Percentiles rank a stretch among this genome's conserved stretches.
These are phyloP conservation scores for Cladorrhinum sp. DNA, from an alignment of 2,329 filamentous ascomycete species.

Conservation along the genomic window DNA sequence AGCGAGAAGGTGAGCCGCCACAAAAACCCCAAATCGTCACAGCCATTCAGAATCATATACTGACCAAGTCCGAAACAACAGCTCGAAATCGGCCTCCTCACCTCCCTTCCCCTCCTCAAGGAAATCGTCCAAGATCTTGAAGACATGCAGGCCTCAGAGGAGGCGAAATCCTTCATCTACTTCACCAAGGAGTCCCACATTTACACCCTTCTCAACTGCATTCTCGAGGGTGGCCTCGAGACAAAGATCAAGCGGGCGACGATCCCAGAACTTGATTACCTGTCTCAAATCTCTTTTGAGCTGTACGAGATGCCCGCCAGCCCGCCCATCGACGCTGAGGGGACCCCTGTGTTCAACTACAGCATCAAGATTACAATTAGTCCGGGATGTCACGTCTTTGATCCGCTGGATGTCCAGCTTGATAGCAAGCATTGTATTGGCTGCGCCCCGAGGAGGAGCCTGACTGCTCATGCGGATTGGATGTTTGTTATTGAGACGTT, in stretches of 20 bases:
- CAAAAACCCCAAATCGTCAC: neutral
- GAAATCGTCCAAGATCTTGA: slow-evolving; percentile 97
- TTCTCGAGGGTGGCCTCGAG: slow-evolving; percentile 92
- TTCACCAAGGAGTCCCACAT: slow-evolving; percentile 99
- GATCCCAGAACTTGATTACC: slow-evolving; percentile 95
- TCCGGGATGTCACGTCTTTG: slow-evolving; percentile 93
- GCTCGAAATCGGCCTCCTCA: slow-evolving; percentile 94
- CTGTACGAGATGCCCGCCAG: slow-evolving; percentile 91
- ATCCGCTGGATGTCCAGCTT: slow-evolving; percentile 92
- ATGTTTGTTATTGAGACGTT: slow-evolving; percentile 95
- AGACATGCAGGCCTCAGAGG: slow-evolving; percentile 91
- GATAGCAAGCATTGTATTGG: slow-evolving; percentile 97
- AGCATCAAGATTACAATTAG: slow-evolving; percentile 95
- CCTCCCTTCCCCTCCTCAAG: slow-evolving; percentile 86
- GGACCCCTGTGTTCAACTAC: slow-evolving; percentile 79
- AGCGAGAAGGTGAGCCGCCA: slow-evolving; percentile 73
- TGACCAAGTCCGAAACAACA: slow-evolving; percentile 25
- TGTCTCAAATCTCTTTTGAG: slow-evolving; percentile 97
- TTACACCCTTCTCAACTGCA: slow-evolving; percentile 96
- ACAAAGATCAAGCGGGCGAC: slow-evolving; percentile 95
- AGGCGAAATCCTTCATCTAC: slow-evolving; percentile 96
- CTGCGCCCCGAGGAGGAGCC: slow-evolving; percentile 80
- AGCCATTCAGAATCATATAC: slow-evolving; percentile 1
- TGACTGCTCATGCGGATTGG: slow-evolving; percentile 93
- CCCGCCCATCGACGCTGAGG: slow-evolving; percentile 44